These are phyloP conservation scores for Amanita inopinata DNA, from an alignment of 768 basidiomycete genomes.

Conservation along the genomic window DNA sequence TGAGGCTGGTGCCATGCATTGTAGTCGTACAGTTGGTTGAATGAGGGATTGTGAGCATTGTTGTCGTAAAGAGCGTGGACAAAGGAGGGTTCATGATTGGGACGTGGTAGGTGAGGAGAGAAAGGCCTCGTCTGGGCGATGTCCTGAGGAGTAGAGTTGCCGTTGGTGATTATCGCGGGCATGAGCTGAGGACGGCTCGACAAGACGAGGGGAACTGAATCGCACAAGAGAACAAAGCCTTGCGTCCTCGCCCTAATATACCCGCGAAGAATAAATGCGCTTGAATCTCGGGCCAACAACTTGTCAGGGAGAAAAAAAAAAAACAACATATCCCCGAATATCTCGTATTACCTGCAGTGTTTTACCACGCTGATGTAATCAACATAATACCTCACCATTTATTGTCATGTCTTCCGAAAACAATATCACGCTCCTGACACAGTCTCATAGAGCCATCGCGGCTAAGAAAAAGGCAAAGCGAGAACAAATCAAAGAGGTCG, in stretches of 20 bases:
- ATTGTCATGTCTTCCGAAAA: background rate
- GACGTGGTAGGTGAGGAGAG: slow-evolving; percentile 8
- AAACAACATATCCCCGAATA: background rate
- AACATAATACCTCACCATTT: background rate
- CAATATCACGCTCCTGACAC: slow-evolving; percentile 4
- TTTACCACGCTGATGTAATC: slow-evolving; percentile 6
- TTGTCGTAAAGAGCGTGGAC: slow-evolving; percentile 20
- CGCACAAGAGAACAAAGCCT: too few species aligned
- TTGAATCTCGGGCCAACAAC: background rate
- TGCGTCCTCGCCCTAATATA: background rate
- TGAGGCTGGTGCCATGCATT: slow-evolving; percentile 24
- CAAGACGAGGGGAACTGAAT: too few species aligned
- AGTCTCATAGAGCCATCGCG: slow-evolving; percentile 31
- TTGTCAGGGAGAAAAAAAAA: background rate
- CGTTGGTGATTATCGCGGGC: background rate
- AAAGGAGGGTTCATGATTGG: slow-evolving; percentile 12
- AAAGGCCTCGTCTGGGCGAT: background rate
- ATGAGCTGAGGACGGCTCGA: background rate
- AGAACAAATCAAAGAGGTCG: slow-evolving; percentile 65
- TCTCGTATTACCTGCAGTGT: too few species aligned
- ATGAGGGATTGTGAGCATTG: slow-evolving; percentile 10
- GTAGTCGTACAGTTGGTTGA: slow-evolving; percentile 17
- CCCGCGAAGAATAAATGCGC: background rate
- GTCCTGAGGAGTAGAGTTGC: background rate
- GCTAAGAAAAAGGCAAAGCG: slow-evolving; percentile 58